phyloP scores from a whole-genome alignment of 2,329 filamentous ascomycete genomes.

The Phialophora chinensis region DNA sequence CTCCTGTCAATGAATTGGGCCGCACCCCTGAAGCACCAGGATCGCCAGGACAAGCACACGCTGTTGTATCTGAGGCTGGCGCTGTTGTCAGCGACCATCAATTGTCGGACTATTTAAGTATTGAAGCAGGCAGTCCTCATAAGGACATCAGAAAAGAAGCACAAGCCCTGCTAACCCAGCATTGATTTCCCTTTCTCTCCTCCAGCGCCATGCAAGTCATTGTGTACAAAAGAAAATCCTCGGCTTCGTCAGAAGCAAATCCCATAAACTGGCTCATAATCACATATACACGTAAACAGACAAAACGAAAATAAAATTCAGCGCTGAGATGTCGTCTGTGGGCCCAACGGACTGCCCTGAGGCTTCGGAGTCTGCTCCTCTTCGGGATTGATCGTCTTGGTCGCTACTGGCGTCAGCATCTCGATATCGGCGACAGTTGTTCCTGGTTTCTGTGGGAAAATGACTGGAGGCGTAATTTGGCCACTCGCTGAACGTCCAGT shows the following conservation, averaged over 20 bases:
- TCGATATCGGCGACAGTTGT: constrained; percentile 48
- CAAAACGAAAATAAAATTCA: constrained; percentile 24
- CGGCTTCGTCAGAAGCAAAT: constrained; percentile 28
- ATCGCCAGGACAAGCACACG: neutral
- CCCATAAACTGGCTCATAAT: constrained; percentile 28
- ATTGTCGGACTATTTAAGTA: constrained; percentile 15
- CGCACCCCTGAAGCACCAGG: neutral
- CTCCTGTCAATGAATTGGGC: neutral
- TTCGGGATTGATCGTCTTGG: constrained; percentile 33
- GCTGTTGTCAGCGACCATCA: constrained; percentile 7
- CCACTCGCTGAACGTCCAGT: constrained; percentile 32
- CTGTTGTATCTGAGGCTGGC: neutral
- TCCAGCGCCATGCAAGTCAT: constrained; percentile 37
- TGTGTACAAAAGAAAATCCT: constrained; percentile 33
- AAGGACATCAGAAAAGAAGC: constrained; percentile 15
- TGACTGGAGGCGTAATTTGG: constrained; percentile 58
- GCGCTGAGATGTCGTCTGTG: constrained; percentile 13
- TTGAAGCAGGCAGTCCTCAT: constrained; percentile 1
- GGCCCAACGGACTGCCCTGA: constrained; percentile 25
- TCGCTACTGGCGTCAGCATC: constrained; percentile 41
- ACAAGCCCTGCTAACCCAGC: constrained; percentile 4
- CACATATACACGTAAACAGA: constrained; percentile 31
- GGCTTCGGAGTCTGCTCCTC: constrained; percentile 36
- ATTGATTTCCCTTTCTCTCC: constrained; percentile 22
- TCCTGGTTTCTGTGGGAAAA: constrained; percentile 56